Evolutionary conservation across 768 basidiomycete species (phyloP).

Genomic region (Podaxis sp.): DNA sequence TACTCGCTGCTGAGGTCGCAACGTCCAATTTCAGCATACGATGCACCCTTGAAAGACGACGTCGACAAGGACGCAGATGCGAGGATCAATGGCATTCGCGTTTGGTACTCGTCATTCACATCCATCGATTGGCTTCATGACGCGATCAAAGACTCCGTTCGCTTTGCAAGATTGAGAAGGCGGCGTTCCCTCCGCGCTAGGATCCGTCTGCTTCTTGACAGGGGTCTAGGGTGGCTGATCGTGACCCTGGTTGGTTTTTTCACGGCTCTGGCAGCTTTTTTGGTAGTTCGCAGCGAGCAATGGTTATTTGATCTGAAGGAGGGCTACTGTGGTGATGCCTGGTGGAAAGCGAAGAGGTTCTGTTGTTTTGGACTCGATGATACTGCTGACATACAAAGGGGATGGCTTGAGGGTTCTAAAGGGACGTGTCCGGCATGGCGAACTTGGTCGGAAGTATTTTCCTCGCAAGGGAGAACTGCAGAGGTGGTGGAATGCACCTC

Average conservation of each 20-base stretch:
- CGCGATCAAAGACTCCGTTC: slow-evolving; percentile 88
- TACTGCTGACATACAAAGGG: slow-evolving; percentile 9
- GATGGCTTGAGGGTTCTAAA: slow-evolving; percentile 19
- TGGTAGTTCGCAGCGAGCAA: slow-evolving; percentile 83
- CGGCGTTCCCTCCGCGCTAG: slow-evolving; percentile 71
- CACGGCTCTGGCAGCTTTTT: slow-evolving; percentile 83
- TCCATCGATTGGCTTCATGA: slow-evolving; percentile 98
- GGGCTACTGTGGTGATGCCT: slow-evolving; percentile 72
- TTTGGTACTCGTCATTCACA: slow-evolving; percentile 88
- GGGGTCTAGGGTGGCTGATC: slow-evolving; percentile 84
- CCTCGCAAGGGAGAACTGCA: slow-evolving; percentile 30
- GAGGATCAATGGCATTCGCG: slow-evolving; percentile 83
- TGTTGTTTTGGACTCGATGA: slow-evolving; percentile 63
- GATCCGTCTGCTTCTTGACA: slow-evolving; percentile 64
- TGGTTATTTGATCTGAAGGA: slow-evolving; percentile 92
- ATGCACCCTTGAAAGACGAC: slow-evolving; percentile 47
- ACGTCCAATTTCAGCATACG: slow-evolving; percentile 76
- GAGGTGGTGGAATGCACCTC: slow-evolving; percentile 60
- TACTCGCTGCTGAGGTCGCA: slow-evolving; percentile 27
- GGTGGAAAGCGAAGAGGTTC: slow-evolving; percentile 77
- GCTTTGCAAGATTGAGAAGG: slow-evolving; percentile 70
- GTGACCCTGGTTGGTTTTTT: slow-evolving; percentile 87
- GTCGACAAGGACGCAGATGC: slow-evolving; percentile 52
- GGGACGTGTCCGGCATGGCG: slow-evolving; percentile 68
- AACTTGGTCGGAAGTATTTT: slow-evolving; percentile 68